Base-by-base conservation (phyloP, 2,329 filamentous ascomycete species). In the Microdochium trichocladiopsis region DNA sequence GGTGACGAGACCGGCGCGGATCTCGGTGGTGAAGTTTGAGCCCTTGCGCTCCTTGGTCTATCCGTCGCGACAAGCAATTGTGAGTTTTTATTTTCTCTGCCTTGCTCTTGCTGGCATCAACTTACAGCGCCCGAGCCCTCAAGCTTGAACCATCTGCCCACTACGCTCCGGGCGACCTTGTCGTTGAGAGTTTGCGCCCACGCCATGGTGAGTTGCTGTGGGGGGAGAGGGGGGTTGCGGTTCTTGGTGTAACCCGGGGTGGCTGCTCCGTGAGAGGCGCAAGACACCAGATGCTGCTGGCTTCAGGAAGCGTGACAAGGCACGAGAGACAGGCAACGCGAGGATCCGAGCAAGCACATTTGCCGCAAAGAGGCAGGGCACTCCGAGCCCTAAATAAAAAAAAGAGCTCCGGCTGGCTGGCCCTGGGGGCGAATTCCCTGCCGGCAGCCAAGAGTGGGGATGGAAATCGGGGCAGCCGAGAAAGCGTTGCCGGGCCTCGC, bases 121-220 rank as follows among this genome's bases (percentile, higher is more conserved):
- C 84, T 75, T 79, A 89, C 87, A 79, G 93, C 88, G 61, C 89
- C 89, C 37, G 82, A 90, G 58, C 88, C 88, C 56, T 95, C 89
- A 41, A 95, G 81, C 58, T 83, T 82, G 71, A 95, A 95, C 74
- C 84, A 88, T 58, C 77, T 75, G 56, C 88, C 88, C 54, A 90
- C 77, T 31, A 76, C 67, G 64, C 84, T 85, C 56, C 71, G 72
- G 55, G 87, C 88, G 58, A 91, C 78, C 55, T 72, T 76, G 56
- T 63, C 61, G 65, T 86, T 84, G 65, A 73, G 61, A 3, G 63
- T 72, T 14, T 81, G 68, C 51, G 74, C 63, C 75, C 75, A 79
- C 60, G 66, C 69, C 76, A 79, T 80, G 45, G 53, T 63, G 55
- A 50, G 47, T 45, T 16, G 11, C 41, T 22, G 21, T 45, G 41